Conservation (phyloP, 345 rosid species). For the Noccaea caerulescens region DNA sequence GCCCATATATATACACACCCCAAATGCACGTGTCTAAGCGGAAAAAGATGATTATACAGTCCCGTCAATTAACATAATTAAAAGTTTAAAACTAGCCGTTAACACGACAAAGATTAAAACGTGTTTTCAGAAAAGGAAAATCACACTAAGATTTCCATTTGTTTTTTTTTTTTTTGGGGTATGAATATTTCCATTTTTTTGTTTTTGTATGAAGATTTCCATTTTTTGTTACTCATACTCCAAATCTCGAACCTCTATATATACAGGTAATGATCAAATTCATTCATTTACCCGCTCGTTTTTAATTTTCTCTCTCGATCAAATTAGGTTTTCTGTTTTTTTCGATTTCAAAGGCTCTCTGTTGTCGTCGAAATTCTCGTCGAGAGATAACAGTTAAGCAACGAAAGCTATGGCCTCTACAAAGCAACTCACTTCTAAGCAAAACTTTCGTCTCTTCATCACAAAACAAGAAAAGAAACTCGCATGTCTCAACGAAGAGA, state of each 20-base stretch:
- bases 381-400: background rate
- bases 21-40: background rate
- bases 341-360: constrained; percentile 3
- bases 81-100: background rate
- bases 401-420: background rate
- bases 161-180: no score
- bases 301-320: background rate
- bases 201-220: no score
- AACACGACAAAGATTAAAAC: background rate
- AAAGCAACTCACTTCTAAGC: background rate
- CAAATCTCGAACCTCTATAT: no score
- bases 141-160: no score
- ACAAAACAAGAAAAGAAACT: background rate
- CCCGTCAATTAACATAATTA: no score
- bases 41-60: background rate
- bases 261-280: background rate
- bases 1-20: background rate
- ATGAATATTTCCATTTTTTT: no score
- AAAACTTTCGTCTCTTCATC: background rate
- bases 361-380: background rate
- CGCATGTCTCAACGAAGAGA: background rate
- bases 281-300: background rate
- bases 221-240: no score
- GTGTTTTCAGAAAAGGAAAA: no score
- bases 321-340: background rate